A percentile compares a stretch with the other conserved stretches of the same genome.
These are phyloP conservation scores for Choricystis sp. DNA, from an alignment of 139 green algal species.

Conservation along the genomic window DNA sequence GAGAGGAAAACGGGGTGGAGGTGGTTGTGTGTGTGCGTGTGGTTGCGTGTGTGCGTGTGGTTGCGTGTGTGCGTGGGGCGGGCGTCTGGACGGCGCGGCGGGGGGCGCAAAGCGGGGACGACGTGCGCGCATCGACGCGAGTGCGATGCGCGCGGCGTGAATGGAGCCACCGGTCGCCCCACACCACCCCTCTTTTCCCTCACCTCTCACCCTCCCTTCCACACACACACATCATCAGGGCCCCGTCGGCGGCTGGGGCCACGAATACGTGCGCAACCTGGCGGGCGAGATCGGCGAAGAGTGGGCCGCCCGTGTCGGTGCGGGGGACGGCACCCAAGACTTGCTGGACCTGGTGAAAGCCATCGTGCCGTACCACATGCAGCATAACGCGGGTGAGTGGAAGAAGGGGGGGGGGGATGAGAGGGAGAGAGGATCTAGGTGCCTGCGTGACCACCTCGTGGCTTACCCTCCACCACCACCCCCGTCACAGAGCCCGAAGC, in stretches of 20 bases:
- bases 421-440: background rate
- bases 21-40: background rate
- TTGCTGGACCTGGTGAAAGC: conserved; percentile 74
- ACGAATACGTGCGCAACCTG: conserved; percentile 93
- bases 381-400: conserved; percentile 64
- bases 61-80: background rate
- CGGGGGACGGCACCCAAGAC: conserved; percentile 35
- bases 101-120: too few relatives aligned
- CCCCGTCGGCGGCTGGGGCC: conserved; percentile 63
- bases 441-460: background rate
- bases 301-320: conserved; percentile 32
- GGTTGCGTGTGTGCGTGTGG: background rate
- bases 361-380: conserved; percentile 96
- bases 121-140: too few relatives aligned
- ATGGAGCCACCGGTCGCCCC: too few relatives aligned
- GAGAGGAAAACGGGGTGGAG: conserved; percentile 4
- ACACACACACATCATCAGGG: background rate
- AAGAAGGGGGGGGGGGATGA: background rate
- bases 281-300: conserved; percentile 73
- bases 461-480: background rate
- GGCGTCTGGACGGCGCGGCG: background rate
- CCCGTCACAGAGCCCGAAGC: conserved; percentile 74
- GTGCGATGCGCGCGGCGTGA: too few relatives aligned
- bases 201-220: background rate
- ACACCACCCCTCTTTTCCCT: background rate